These are phyloP conservation scores for Linanthus parryae DNA, from an alignment of 148 eudicot species.

Conservation along the genomic window DNA sequence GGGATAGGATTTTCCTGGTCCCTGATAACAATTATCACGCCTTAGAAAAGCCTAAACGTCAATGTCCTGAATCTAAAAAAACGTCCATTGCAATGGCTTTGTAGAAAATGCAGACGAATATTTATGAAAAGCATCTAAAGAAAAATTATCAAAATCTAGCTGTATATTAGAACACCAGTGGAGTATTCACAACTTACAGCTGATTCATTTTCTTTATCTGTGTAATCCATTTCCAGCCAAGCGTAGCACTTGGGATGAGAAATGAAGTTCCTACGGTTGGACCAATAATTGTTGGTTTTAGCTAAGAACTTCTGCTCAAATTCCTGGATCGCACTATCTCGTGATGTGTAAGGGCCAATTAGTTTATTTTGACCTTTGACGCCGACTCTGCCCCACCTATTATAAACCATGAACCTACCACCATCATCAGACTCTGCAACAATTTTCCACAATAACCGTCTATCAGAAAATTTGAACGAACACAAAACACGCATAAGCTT, in stretches of 20 bases:
- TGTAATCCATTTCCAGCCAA: slow-evolving; percentile 98
- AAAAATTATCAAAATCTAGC: not conserved
- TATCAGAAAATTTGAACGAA: no score
- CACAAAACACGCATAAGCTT: no score
- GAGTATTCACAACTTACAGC: slow-evolving; percentile 38
- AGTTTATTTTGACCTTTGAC: slow-evolving; percentile 87
- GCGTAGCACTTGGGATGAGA: slow-evolving; percentile 64
- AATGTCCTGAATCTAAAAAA: not conserved
- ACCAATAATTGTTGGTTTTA: slow-evolving; percentile 81
- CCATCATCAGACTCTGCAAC: slow-evolving; percentile 85
- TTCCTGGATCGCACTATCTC: slow-evolving; percentile 49
- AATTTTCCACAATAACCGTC: no score
- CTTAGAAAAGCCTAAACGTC: slow-evolving; percentile 3
- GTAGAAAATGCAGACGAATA: no score
- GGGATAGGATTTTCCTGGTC: slow-evolving; percentile 28
- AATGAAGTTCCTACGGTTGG: slow-evolving; percentile 52
- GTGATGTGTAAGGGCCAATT: slow-evolving; percentile 69
- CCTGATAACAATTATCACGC: slow-evolving; percentile 30
- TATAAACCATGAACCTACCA: slow-evolving; percentile 64
- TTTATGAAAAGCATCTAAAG: no score
- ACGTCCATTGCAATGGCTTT: no score
- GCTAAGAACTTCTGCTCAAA: slow-evolving; percentile 63
- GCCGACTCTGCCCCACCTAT: slow-evolving; percentile 99
- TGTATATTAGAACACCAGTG: not conserved
- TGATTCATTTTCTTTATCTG: slow-evolving; percentile 42